Percentiles rank a stretch among this genome's conserved stretches.
These are phyloP conservation scores for Crithidia mellificae DNA, from an alignment of 208 protist species.

Conservation along the genomic window DNA sequence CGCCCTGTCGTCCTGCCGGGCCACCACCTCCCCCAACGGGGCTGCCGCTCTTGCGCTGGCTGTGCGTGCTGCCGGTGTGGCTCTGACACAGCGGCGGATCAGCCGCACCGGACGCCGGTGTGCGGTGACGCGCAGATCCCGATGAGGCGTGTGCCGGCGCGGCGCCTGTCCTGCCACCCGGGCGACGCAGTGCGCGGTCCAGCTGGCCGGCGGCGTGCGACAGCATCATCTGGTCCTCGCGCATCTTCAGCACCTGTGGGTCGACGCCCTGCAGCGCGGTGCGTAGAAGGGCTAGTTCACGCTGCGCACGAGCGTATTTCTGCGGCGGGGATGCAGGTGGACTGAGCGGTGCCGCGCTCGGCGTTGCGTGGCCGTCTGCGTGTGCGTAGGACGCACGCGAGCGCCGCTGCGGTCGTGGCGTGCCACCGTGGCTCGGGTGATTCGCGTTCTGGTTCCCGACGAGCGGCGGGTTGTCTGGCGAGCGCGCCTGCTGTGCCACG, in stretches of 20 bases:
- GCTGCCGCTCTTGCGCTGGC: background rate
- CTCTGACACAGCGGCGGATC: background rate
- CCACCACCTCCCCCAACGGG: too few relatives aligned
- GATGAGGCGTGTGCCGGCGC: background rate
- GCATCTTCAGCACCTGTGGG: constrained; percentile 38
- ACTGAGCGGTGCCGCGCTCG: background rate
- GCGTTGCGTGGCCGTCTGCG: background rate
- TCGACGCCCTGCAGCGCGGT: constrained; percentile 10
- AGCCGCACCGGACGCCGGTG: too few relatives aligned
- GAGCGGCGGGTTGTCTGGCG: background rate
- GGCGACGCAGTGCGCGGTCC: constrained; percentile 34
- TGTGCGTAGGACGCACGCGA: background rate
- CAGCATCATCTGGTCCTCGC: constrained; percentile 70
- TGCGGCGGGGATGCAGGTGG: background rate
- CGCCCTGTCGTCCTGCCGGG: background rate
- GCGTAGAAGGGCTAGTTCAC: constrained; percentile 16
- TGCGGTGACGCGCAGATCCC: too few relatives aligned
- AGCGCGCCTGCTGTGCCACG: background rate
- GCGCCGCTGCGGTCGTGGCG: background rate
- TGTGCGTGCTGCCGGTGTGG: background rate
- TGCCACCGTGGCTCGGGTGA: background rate
- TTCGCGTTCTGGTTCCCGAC: too few relatives aligned
- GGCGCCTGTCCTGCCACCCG: background rate
- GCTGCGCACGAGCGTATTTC: background rate
- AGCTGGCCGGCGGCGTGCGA: constrained; percentile 45